Base-by-base conservation (phyloP, 495 filamentous ascomycete species). In the Geopyxis carbonaria region DNA sequence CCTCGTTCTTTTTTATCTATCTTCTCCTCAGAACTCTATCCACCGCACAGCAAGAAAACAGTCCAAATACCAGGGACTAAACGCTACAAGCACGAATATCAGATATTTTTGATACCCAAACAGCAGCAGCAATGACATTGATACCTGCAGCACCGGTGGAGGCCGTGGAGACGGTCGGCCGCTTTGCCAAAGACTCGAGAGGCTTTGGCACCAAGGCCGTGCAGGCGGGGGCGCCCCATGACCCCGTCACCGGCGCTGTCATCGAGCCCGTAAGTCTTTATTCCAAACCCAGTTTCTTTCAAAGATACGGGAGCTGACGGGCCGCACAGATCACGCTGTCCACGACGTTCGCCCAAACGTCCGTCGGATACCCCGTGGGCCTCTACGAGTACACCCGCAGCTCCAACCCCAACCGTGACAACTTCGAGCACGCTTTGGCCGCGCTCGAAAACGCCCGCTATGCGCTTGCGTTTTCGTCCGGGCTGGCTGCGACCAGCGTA, bases 381-480 rank as follows among this genome's bases (percentile, higher is more conserved):
- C 54, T 58, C 31, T 89, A 85, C 59, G 89, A 97, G 59, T 97
- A 97, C 66, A 78, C 73, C 33, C 73, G 89, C 27, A 85, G 77
- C 60, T 72, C 80, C 36, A 97, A 97, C 57, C 89, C 89, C 20
- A 97, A 97, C 58, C 70, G 85, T 30, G 73, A 80, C 56, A 84
- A 94, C 64, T 94, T 97, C 49, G 91, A 99, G 64, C 63, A 66
- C 38, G 85, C 85, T 36, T 70, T 95, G 27, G 89, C 91, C 14
- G 79, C 84, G 4, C 74, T 99, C 42, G 89, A 99, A 60, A 70
- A 86, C 42, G 91, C 84, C 44, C 81, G 78, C 53, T 81, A 87
- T 56, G 89, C 91, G 22, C 75, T 99, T 19, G 87, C 89, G 43
- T 99, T 93, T 64, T 77, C 80, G 21, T 94, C 87, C 18, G 89